Evolutionary conservation across 495 filamentous ascomycete species (phyloP), one percentile per base, ranked within the genome.

Genomic region (Penicillium bialowiezense): DNA sequence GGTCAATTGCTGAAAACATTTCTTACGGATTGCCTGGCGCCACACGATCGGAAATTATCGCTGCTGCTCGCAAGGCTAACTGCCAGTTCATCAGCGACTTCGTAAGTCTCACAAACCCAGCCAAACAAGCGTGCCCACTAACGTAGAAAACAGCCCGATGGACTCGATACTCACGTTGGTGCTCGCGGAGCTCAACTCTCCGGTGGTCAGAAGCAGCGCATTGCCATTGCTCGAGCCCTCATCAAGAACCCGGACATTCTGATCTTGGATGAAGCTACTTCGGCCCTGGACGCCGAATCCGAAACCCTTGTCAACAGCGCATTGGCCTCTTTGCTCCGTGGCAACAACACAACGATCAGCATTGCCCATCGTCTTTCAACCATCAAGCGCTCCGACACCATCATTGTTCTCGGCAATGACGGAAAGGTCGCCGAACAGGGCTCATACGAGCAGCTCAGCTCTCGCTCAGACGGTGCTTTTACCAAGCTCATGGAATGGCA

Each of bases 401-500:
- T 99, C 62, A 91, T 99, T 53, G 90, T 93, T 3, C 82, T 99
- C 18, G 83, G 82, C 12, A 78, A 76, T 44, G 85, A 97, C 51
- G 93, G 93, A 23, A 86, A 75, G 28, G 91, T 97, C 15, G 93
- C 95, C 5, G 91, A 98, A 69, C 83, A 87, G 44, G 93, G 93
- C 38, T 84, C 83, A 29, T 98, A 93, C 62, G 71, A 79, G 12
- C 82, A 90, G 48, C 76, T 98, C 20, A 87, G 83, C 55, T 68
- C 75, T 15, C 82, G 87, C 31, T 77, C 76, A 4, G 70, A 86
- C 19, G 92, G 91, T 32, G 88, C 91, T 6, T 98, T 98, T 63
- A 91, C 82, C 23, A 89, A 88, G 69, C 74, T 98, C 40, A 98
- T 98, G 93, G 91, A 97, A 65, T 98, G 95, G 95, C 93, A 98